A percentile compares a stretch with the other conserved stretches of the same genome.
Evolutionary conservation across 2,329 filamentous ascomycete genomes (phyloP).

Genomic region (Byssothecium circinans): DNA sequence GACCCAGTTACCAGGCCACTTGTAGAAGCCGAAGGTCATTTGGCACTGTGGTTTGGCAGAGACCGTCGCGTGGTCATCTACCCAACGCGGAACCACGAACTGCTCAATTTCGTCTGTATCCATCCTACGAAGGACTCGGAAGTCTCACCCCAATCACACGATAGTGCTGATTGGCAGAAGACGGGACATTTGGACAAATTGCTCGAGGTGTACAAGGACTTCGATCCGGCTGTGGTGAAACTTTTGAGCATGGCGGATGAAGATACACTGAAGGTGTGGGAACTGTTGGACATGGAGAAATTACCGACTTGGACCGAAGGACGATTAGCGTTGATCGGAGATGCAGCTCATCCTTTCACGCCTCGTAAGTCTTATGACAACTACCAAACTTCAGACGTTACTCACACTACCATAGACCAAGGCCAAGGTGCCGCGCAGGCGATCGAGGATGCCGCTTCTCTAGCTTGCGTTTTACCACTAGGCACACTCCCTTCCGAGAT

Average conservation of each 20-base stretch:
- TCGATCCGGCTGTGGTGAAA: constrained; percentile 39
- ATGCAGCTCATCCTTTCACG: constrained; percentile 69
- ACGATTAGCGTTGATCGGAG: constrained; percentile 62
- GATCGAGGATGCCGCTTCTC: constrained; percentile 66
- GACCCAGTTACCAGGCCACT: constrained; percentile 46
- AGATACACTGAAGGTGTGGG: constrained; percentile 43
- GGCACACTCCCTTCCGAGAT: constrained; percentile 53
- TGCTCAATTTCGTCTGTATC: constrained; percentile 52
- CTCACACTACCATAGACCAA: constrained; percentile 45
- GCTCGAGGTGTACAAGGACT: constrained; percentile 45
- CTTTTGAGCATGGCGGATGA: constrained; percentile 45
- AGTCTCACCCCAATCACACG: constrained; percentile 10
- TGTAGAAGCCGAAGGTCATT: constrained; percentile 42
- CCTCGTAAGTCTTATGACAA: constrained; percentile 50
- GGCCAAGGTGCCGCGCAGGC: constrained; percentile 65
- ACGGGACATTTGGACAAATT: constrained; percentile 41
- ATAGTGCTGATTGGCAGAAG: constrained; percentile 41
- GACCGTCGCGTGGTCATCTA: constrained; percentile 53
- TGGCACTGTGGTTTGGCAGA: constrained; percentile 49
- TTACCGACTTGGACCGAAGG: constrained; percentile 59
- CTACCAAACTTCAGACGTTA: background rate
- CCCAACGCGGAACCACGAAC: constrained; percentile 50
- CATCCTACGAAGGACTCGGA: constrained; percentile 42
- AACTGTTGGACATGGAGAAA: constrained; percentile 59
- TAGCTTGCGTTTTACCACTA: constrained; percentile 58